Evolutionary conservation across 345 rosid species (phyloP).

Genomic region (Hibiscus trionum): DNA sequence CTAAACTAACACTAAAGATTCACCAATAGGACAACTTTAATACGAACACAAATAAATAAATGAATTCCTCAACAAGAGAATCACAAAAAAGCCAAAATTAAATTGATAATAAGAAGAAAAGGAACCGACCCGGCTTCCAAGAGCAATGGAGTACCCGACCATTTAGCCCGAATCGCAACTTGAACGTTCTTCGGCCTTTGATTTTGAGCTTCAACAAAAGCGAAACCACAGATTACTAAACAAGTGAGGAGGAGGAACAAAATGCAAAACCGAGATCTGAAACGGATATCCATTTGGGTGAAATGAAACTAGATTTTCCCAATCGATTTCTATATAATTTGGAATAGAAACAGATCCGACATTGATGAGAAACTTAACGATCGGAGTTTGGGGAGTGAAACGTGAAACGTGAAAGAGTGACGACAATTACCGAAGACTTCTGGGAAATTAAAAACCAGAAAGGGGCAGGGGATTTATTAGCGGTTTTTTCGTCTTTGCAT

Average conservation of each 20-base stretch:
- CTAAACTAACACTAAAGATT: background rate
- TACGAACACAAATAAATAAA: background rate
- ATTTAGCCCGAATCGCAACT: slow-evolving; percentile 79
- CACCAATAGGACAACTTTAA: background rate
- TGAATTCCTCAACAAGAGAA: background rate
- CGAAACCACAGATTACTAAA: slow-evolving; percentile 24
- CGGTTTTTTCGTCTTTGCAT: background rate
- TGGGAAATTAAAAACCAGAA: no score
- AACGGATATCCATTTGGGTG: slow-evolving; percentile 32
- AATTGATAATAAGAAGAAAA: background rate
- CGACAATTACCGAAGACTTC: background rate
- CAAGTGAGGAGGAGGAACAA: slow-evolving; percentile 35
- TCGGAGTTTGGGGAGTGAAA: background rate
- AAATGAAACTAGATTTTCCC: background rate
- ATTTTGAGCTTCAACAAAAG: slow-evolving; percentile 40
- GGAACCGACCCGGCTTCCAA: slow-evolving; percentile 82
- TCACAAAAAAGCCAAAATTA: background rate
- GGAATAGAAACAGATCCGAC: slow-evolving; percentile 10
- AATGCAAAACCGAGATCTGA: slow-evolving; percentile 52
- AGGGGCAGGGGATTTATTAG: background rate
- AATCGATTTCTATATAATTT: background rate
- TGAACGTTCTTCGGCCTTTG: slow-evolving; percentile 82
- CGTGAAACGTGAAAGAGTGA: background rate
- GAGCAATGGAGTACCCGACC: slow-evolving; percentile 95
- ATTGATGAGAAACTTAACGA: slow-evolving; percentile 4